phyloP scores from a whole-genome alignment of 805 yeast genomes.

The Cyberlindnera misumaiensis region DNA sequence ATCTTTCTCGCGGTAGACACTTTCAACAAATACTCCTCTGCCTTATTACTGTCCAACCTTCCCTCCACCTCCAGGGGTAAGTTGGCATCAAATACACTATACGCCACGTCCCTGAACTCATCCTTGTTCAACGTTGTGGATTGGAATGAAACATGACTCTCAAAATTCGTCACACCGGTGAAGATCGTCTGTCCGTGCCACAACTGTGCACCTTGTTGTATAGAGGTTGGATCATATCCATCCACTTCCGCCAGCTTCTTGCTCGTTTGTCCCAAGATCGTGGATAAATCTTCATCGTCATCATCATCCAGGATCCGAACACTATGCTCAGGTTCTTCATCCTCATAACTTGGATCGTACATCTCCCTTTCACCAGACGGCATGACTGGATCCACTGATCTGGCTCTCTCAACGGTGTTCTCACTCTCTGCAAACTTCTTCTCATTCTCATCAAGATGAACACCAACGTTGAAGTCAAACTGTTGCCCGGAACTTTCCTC shows the following conservation, averaged over 20 bases:
- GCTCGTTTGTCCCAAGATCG: conserved; percentile 23
- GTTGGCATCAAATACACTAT: conserved; percentile 21
- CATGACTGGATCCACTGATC: not conserved
- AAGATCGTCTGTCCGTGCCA: conserved; percentile 46
- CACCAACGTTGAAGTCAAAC: conserved; percentile 24
- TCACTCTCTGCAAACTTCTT: not conserved
- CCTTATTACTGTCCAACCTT: conserved; percentile 46
- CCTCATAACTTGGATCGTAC: conserved; percentile 10
- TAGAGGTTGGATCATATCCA: conserved; percentile 16
- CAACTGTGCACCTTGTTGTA: conserved; percentile 15
- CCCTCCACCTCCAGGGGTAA: conserved; percentile 49
- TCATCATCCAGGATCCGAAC: conserved; percentile 21
- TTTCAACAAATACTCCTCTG: conserved; percentile 48
- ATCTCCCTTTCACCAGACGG: conserved; percentile 4
- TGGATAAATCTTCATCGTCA: conserved; percentile 30
- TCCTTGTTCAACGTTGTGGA: conserved; percentile 24
- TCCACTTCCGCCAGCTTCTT: conserved; percentile 13
- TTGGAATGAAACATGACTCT: conserved; percentile 22
- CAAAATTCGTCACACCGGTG: conserved; percentile 42
- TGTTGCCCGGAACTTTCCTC: conserved; percentile 24
- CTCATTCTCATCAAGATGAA: conserved; percentile 12
- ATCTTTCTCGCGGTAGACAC: conserved; percentile 45
- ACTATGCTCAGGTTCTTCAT: conserved; percentile 17
- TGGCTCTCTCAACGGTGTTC: not conserved
- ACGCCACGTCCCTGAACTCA: conserved; percentile 12